Percentiles rank a stretch among this genome's conserved stretches.
These are phyloP conservation scores for Prunus yedoensis DNA, from an alignment of 331 rosid genomes.

Conservation along the genomic window DNA sequence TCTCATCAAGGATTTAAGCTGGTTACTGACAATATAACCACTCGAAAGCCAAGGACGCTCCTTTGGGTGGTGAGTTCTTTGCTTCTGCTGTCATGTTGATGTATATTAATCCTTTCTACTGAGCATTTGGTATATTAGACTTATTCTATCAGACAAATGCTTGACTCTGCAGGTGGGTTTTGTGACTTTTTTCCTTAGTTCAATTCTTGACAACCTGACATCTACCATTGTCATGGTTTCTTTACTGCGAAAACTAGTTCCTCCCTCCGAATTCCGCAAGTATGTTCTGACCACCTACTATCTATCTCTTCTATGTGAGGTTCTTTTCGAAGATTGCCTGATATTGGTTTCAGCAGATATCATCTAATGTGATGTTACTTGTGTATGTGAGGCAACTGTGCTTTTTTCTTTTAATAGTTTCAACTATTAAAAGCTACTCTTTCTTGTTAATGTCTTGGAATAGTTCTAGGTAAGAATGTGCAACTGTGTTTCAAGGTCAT, in stretches of 20 bases:
- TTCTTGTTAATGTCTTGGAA: not conserved
- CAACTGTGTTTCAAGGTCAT: not conserved
- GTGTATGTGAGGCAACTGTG: not conserved
- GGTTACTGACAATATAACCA: conserved; percentile 88
- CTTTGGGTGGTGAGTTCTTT: conserved; percentile 92
- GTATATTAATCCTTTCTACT: not conserved
- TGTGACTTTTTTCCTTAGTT: conserved; percentile 83
- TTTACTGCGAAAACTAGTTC: conserved; percentile 80
- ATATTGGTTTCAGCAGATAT: conserved; percentile 1
- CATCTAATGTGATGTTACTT: not conserved
- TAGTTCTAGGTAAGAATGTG: not conserved
- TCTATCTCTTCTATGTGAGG: not conserved
- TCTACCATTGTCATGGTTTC: conserved; percentile 96
- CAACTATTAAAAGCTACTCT: too few species aligned
- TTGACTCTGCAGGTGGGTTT: conserved; percentile 65
- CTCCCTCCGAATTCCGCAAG: conserved; percentile 95
- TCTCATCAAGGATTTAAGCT: conserved; percentile 98
- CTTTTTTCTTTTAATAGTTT: not conserved
- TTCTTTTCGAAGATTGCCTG: not conserved
- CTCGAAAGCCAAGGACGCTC: conserved; percentile 83
- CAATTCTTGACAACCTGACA: conserved; percentile 89
- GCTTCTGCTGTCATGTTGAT: conserved; percentile 17
- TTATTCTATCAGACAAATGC: not conserved
- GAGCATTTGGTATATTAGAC: not conserved
- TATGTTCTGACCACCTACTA: conserved; percentile 28